These are phyloP conservation scores for Ascochyta pisi DNA, from an alignment of 2,329 filamentous ascomycete species.

Conservation along the genomic window DNA sequence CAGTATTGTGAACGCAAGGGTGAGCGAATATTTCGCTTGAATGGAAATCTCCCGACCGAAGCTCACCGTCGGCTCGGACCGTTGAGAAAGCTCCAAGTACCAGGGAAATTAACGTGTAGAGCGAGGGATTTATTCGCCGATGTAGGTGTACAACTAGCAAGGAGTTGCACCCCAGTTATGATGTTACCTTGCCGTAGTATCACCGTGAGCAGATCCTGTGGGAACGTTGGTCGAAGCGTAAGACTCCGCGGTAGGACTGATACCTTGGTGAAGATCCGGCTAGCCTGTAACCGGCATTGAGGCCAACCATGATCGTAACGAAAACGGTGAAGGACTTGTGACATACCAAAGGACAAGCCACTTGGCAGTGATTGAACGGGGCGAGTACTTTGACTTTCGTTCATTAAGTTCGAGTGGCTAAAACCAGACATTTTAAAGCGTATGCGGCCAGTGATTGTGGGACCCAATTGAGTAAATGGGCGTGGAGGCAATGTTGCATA, in stretches of 20 bases:
- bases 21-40: constrained; percentile 13
- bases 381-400: not conserved
- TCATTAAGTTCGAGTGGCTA: not conserved
- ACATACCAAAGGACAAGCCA: not conserved
- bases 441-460: not conserved
- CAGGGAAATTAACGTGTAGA: constrained; percentile 3
- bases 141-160: not conserved
- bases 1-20: constrained; percentile 2
- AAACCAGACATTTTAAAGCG: not conserved
- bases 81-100: not conserved
- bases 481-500: not conserved
- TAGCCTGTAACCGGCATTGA: not conserved
- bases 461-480: not conserved
- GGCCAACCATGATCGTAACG: too few species aligned
- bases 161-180: constrained; percentile 4
- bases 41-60: constrained; percentile 1
- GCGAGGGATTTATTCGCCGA: constrained; percentile 1
- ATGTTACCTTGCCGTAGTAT: constrained; percentile 10
- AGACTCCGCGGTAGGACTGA: not conserved
- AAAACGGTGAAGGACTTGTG: not conserved
- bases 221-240: constrained; percentile 1
- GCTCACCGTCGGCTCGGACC: constrained; percentile 11
- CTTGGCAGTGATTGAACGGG: not conserved
- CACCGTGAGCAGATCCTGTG: constrained; percentile 4
- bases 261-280: not conserved